Evolutionary conservation across 2,329 filamentous ascomycete genomes (phyloP), one percentile per base, ranked within the genome.

Genomic region (Pseudogymnoascus sp.): DNA sequence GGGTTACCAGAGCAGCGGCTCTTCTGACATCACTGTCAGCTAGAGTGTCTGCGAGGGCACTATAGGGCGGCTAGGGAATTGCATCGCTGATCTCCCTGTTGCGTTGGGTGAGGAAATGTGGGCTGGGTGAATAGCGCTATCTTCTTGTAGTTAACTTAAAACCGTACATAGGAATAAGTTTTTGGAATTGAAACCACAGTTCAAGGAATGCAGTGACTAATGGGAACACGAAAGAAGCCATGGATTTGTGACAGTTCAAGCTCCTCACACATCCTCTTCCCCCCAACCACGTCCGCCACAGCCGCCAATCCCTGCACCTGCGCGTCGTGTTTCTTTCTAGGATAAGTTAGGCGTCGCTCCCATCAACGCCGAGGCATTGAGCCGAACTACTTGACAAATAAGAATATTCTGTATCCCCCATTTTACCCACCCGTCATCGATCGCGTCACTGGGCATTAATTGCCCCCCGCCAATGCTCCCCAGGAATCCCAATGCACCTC

Each of bases 1-100:
- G 70, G 81, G 79, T 4, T 82, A 81, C 71, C 71, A 74, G 64
- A 80, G 78, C 72, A 75, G 73, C 63, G 80, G 80, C 0, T 74
- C 70, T 62, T 74, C 80, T 45, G 72, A 68, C 55, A 81, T 82
- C 65, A 80, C 75, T 60, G 78, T 81, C 67, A 19, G 58, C n/a
- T 55, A 55, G 26, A 55, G 8, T 55, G 45, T 19, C 26, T 33
- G 10, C 33, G n/a, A 12, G 29, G 2, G 16, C 11, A 19, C 29
- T 3, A 4, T 4, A 12, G n/a, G 26, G n/a, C 29, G 4, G n/a
- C 29, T 19, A 14, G 43, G 23, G 43, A n/a, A 31, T 19, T 16
- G 45, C n/a, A 33, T 33, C 2, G 10, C 45, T 12, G 26, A 31
- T 55, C 19, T 10, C 10, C 26, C n/a, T 19, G 16, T 10, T 19